Conservation (phyloP, 2,329 filamentous ascomycete species). For the Polychaeton citri region DNA sequence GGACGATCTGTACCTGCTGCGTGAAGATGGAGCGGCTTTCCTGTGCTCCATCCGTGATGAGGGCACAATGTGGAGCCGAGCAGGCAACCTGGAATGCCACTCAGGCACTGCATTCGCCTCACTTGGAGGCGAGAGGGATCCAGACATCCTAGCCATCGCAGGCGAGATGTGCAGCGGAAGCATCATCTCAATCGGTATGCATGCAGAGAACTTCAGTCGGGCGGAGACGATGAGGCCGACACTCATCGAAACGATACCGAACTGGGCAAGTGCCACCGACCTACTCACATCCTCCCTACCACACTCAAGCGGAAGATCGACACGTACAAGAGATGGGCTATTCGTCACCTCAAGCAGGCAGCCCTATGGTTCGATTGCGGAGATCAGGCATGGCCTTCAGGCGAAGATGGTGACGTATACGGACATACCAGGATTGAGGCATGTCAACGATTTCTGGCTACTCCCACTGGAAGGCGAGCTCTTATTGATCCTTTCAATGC, state of each 20-base stretch:
- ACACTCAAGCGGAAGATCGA: constrained; percentile 9
- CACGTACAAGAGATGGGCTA: constrained; percentile 13
- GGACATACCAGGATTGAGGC: constrained; percentile 14
- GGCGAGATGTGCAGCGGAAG: constrained; percentile 63
- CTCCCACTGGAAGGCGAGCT: constrained; percentile 21
- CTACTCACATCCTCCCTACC: constrained; percentile 20
- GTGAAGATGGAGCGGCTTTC: constrained; percentile 73
- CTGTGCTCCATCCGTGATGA: constrained; percentile 29
- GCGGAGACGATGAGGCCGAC: constrained; percentile 32
- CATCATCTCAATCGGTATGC: constrained; percentile 11
- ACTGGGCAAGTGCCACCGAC: constrained; percentile 44
- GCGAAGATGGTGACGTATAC: constrained; percentile 17
- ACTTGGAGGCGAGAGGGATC: constrained; percentile 44
- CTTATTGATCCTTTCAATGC: constrained; percentile 23
- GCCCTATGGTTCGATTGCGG: constrained; percentile 30
- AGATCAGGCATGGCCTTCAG: constrained; percentile 29
- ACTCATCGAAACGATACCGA: constrained; percentile 48
- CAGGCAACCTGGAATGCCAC: constrained; percentile 57
- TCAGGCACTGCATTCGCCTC: constrained; percentile 74
- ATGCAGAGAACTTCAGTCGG: constrained; percentile 36
- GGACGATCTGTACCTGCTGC: constrained; percentile 73
- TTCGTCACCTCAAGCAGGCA: constrained; percentile 30
- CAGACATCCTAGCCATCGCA: constrained; percentile 67
- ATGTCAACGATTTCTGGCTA: constrained; percentile 23
- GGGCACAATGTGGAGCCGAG: constrained; percentile 36